A percentile compares a stretch with the other conserved stretches of the same genome.
Evolutionary conservation across 805 yeast species (phyloP).

Genomic region (Candida sithepensis): DNA sequence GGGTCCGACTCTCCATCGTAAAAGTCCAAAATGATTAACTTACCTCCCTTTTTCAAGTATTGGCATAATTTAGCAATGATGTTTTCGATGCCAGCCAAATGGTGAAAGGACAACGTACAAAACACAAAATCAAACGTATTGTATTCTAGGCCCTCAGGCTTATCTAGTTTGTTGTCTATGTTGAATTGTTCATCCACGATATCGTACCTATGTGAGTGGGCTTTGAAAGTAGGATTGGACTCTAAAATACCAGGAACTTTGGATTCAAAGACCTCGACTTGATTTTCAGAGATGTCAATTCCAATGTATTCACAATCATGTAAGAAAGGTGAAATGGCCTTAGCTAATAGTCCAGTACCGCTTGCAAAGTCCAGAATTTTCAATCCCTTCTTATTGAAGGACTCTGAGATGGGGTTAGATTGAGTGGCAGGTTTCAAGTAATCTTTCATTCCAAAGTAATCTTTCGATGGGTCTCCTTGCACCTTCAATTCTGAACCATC

Average conservation of each 20-base stretch:
- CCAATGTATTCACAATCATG: slow-evolving; percentile 29
- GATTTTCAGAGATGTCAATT: slow-evolving; percentile 33
- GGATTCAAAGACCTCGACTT: slow-evolving; percentile 11
- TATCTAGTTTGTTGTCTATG: neutral
- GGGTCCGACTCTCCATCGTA: slow-evolving; percentile 26
- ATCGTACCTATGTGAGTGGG: slow-evolving; percentile 12
- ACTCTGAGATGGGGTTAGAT: neutral
- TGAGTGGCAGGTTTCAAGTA: slow-evolving; percentile 1
- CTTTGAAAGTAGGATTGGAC: slow-evolving; percentile 9
- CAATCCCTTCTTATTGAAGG: slow-evolving; percentile 9
- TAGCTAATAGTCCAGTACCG: slow-evolving; percentile 38
- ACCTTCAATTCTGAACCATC: neutral
- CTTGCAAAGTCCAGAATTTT: slow-evolving; percentile 40
- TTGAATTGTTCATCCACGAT: slow-evolving; percentile 15
- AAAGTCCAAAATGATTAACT: slow-evolving; percentile 36
- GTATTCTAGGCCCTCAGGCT: slow-evolving; percentile 8
- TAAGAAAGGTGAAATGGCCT: slow-evolving; percentile 31
- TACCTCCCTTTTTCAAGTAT: slow-evolving; percentile 34
- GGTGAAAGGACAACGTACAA: slow-evolving; percentile 39
- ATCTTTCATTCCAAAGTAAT: slow-evolving; percentile 2
- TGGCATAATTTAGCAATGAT: slow-evolving; percentile 31
- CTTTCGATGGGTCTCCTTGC: slow-evolving; percentile 3
- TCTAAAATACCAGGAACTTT: slow-evolving; percentile 20
- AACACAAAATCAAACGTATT: slow-evolving; percentile 31
- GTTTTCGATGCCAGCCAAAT: slow-evolving; percentile 30